Evolutionary conservation across 2,329 filamentous ascomycete species (phyloP).

Genomic region (Sarocladium kiliense): DNA sequence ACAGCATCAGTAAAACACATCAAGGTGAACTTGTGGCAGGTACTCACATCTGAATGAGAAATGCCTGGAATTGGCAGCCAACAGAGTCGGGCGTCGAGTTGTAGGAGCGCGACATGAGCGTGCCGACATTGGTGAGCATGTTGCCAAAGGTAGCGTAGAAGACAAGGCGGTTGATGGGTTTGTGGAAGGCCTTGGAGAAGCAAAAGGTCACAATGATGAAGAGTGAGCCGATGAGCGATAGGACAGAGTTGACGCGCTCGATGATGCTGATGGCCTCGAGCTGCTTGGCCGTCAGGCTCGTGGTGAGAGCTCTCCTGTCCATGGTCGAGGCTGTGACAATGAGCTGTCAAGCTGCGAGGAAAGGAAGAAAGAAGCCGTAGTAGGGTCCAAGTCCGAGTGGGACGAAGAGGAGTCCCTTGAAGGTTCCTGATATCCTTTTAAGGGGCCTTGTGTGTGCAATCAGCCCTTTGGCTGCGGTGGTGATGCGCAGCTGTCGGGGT

Average conservation of each 20-base stretch:
- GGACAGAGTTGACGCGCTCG: conserved; percentile 62
- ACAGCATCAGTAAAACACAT: conserved; percentile 65
- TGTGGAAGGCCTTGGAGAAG: conserved; percentile 65
- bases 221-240: conserved; percentile 66
- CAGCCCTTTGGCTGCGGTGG: neutral
- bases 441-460: neutral
- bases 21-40: conserved; percentile 12
- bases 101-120: conserved; percentile 63
- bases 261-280: conserved; percentile 53
- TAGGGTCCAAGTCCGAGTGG: too few species aligned
- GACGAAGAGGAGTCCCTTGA: too few species aligned
- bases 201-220: conserved; percentile 70
- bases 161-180: conserved; percentile 80
- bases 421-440: too few species aligned
- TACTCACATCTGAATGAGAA: conserved; percentile 75
- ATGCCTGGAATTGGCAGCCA: conserved; percentile 68
- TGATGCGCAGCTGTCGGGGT: neutral
- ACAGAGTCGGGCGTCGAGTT: conserved; percentile 41
- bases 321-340: neutral
- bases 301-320: neutral
- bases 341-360: neutral
- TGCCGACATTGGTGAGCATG: conserved; percentile 70
- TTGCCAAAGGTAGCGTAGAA: conserved; percentile 84
- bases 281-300: conserved; percentile 24
- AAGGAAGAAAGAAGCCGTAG: neutral